Evolutionary conservation across 2,329 filamentous ascomycete genomes (phyloP).

Genomic region (Fusarium torulosum): DNA sequence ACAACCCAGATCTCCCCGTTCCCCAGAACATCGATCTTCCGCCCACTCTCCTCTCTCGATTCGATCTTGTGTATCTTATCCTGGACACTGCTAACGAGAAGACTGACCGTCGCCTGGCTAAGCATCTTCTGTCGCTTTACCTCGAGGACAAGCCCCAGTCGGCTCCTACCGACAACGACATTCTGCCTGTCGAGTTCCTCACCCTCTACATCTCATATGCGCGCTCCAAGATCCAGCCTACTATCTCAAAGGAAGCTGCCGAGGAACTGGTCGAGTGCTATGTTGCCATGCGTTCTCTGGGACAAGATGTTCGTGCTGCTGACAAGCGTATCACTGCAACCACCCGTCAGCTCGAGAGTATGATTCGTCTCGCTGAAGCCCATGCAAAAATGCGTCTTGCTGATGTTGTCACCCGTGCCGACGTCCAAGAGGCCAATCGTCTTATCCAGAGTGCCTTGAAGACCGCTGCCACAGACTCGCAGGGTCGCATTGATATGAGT

Average conservation of each 20-base stretch:
- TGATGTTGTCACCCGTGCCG: conserved; percentile 77
- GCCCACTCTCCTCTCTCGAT: conserved; percentile 92
- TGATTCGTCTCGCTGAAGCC: conserved; percentile 96
- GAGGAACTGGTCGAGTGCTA: conserved; percentile 87
- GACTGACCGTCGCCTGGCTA: conserved; percentile 86
- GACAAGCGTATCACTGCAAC: conserved; percentile 98
- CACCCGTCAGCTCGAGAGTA: conserved; percentile 94
- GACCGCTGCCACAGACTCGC: conserved; percentile 93
- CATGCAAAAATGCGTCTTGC: conserved; percentile 98
- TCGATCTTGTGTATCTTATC: conserved; percentile 96
- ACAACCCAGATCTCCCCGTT: conserved; percentile 94
- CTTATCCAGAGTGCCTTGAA: conserved; percentile 95
- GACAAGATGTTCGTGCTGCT: conserved; percentile 84
- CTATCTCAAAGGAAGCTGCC: conserved; percentile 83
- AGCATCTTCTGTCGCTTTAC: conserved; percentile 96
- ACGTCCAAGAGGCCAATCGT: conserved; percentile 91
- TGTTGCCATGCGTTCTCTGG: conserved; percentile 93
- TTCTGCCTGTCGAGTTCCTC: conserved; percentile 93
- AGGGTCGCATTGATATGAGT: conserved; percentile 97
- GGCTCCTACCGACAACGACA: conserved; percentile 78
- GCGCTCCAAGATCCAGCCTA: conserved; percentile 85
- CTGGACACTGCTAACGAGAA: conserved; percentile 94
- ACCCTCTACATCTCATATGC: conserved; percentile 98
- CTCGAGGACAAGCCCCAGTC: conserved; percentile 94
- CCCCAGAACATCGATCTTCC: conserved; percentile 98